phyloP scores from a whole-genome alignment of 345 rosid genomes.

The Dimocarpus longan region DNA sequence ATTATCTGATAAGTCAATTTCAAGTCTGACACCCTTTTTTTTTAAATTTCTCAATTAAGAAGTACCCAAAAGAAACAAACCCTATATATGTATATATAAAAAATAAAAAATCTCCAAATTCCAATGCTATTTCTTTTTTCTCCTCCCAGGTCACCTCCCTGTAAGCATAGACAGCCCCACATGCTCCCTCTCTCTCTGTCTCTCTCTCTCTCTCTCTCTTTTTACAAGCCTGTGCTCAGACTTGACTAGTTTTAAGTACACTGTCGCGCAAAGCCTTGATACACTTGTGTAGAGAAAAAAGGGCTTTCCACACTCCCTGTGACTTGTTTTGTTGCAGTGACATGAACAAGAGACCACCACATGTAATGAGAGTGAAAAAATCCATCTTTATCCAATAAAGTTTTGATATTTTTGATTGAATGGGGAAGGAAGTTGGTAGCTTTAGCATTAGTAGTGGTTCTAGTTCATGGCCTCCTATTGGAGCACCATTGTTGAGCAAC shows the following conservation, averaged over 20 bases:
- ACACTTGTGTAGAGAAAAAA: conserved; percentile 6
- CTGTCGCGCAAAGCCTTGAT: conserved; percentile 12
- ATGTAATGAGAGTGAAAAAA: conserved; percentile 29
- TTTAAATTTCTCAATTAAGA: neutral
- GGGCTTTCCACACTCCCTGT: too few relatives aligned
- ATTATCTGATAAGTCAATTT: conserved; percentile 25
- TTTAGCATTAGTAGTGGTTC: neutral
- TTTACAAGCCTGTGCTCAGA: conserved; percentile 1
- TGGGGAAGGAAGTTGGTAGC: conserved; percentile 27
- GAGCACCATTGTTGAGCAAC: conserved; percentile 59
- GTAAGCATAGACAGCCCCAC: conserved; percentile 30
- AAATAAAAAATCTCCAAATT: conserved; percentile 32
- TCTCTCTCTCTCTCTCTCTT: conserved; percentile 16
- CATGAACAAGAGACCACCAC: conserved; percentile 8
- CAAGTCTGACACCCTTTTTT: too few relatives aligned
- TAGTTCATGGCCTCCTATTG: conserved; percentile 62
- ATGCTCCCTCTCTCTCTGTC: neutral
- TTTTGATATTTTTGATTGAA: neutral
- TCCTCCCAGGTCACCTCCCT: conserved; percentile 19
- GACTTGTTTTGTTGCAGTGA: neutral
- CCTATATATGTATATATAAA: too few relatives aligned
- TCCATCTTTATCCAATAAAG: neutral
- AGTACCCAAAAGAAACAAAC: neutral
- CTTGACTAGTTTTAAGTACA: conserved; percentile 17
- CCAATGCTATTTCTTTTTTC: conserved; percentile 31